Conservation (phyloP, 2,329 filamentous ascomycete species). For the Rhynchosporium agropyri region DNA sequence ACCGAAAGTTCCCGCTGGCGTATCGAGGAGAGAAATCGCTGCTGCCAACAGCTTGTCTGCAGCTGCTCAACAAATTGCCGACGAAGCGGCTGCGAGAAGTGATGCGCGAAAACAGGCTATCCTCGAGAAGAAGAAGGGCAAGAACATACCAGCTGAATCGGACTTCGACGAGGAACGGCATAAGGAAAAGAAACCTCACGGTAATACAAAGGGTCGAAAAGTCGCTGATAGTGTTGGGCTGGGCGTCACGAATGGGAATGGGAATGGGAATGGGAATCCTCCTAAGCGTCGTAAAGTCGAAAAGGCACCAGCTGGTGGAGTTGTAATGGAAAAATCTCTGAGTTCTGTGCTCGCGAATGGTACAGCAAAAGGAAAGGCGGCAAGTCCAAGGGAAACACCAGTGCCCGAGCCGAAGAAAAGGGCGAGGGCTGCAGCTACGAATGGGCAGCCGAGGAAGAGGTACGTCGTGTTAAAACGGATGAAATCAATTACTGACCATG, state of each 20-base stretch:
- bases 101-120: constrained; percentile 83
- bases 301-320: constrained; percentile 49
- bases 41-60: constrained; percentile 69
- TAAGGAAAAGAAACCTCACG: constrained; percentile 65
- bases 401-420: constrained; percentile 71
- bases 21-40: constrained; percentile 76
- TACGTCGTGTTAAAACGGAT: constrained; percentile 47
- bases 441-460: constrained; percentile 79
- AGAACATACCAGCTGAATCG: constrained; percentile 67
- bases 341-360: constrained; percentile 58
- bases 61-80: constrained; percentile 76
- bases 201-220: constrained; percentile 65
- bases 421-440: constrained; percentile 66
- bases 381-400: constrained; percentile 71
- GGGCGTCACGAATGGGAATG: constrained; percentile 64
- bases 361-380: constrained; percentile 56
- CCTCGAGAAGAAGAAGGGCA: constrained; percentile 68
- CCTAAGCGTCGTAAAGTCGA: constrained; percentile 84
- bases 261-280: constrained; percentile 57
- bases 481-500: constrained; percentile 26
- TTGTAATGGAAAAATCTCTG: constrained; percentile 68
- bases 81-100: constrained; percentile 81
- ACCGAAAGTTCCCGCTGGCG: constrained; percentile 66
- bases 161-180: constrained; percentile 71
- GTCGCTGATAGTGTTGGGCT: constrained; percentile 63